A percentile compares a stretch with the other conserved stretches of the same genome.
Evolutionary conservation across 1,139 yeast species (phyloP).

Genomic region (Geotrichum histeridarum): DNA sequence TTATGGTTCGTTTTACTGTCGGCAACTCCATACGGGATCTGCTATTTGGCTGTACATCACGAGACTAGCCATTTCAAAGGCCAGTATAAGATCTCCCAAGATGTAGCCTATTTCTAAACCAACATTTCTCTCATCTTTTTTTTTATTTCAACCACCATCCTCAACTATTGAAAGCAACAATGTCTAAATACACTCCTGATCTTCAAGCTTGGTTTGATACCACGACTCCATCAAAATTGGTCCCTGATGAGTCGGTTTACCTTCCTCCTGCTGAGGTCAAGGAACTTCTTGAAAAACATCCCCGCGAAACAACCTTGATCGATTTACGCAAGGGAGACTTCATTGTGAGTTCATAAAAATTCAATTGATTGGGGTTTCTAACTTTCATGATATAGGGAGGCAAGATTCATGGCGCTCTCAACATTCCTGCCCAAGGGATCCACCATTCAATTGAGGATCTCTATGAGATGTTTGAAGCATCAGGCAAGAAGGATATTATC

Average conservation of each 20-base stretch:
- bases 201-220: slow-evolving; percentile 26
- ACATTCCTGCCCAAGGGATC: slow-evolving; percentile 30
- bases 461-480: slow-evolving; percentile 24
- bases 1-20: too few species aligned
- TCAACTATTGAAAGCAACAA: background rate
- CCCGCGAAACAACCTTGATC: slow-evolving; percentile 23
- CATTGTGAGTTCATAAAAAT: slow-evolving; percentile 4
- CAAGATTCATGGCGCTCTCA: slow-evolving; percentile 27
- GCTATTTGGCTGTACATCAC: too few species aligned
- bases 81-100: too few species aligned
- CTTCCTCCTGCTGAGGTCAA: slow-evolving; percentile 24
- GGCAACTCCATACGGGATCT: too few species aligned
- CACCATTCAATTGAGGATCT: slow-evolving; percentile 23
- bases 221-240: slow-evolving; percentile 24
- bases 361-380: background rate
- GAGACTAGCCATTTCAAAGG: too few species aligned
- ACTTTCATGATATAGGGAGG: slow-evolving; percentile 22
- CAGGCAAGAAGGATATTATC: slow-evolving; percentile 25
- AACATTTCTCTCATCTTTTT: too few species aligned
- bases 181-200: slow-evolving; percentile 14
- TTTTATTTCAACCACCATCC: too few species aligned
- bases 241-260: slow-evolving; percentile 20
- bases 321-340: slow-evolving; percentile 29
- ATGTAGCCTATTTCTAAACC: too few species aligned
- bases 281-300: slow-evolving; percentile 17